These are phyloP conservation scores for Ophiosphaerella herpotricha DNA, from an alignment of 2,329 filamentous ascomycete genomes.

Conservation along the genomic window DNA sequence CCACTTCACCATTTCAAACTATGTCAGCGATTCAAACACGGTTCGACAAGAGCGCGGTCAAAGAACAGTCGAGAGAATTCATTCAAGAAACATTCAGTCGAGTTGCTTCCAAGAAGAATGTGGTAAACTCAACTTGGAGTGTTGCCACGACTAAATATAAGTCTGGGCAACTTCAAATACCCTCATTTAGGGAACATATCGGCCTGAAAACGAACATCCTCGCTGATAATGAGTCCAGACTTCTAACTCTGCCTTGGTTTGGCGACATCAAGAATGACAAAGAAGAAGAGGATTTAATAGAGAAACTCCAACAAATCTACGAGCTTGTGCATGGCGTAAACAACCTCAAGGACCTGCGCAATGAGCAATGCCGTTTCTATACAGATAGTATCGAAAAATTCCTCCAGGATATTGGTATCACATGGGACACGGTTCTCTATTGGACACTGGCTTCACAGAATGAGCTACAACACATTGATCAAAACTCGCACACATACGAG, in stretches of 20 bases:
- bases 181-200: constrained; percentile 50
- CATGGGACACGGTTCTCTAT: constrained; percentile 45
- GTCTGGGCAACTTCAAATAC: constrained; percentile 29
- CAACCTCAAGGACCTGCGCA: constrained; percentile 36
- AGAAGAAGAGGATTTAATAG: constrained; percentile 23
- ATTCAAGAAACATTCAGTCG: constrained; percentile 24
- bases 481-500: neutral
- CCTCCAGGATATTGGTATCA: constrained; percentile 40
- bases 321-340: constrained; percentile 24
- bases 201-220: constrained; percentile 49
- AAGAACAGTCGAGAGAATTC: constrained; percentile 7
- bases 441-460: constrained; percentile 44
- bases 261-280: constrained; percentile 28
- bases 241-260: constrained; percentile 47
- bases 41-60: constrained; percentile 3
- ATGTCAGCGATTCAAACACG: constrained; percentile 23
- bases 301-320: constrained; percentile 37
- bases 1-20: constrained; percentile 26
- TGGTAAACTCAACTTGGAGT: constrained; percentile 8
- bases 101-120: constrained; percentile 10
- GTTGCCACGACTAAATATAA: constrained; percentile 20
- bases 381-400: constrained; percentile 42
- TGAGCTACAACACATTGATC: constrained; percentile 16
- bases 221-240: constrained; percentile 45
- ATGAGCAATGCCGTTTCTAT: constrained; percentile 44